A percentile compares a stretch with the other conserved stretches of the same genome.
Evolutionary conservation across 2,329 filamentous ascomycete species (phyloP).

Genomic region (Botrytis deweyae): DNA sequence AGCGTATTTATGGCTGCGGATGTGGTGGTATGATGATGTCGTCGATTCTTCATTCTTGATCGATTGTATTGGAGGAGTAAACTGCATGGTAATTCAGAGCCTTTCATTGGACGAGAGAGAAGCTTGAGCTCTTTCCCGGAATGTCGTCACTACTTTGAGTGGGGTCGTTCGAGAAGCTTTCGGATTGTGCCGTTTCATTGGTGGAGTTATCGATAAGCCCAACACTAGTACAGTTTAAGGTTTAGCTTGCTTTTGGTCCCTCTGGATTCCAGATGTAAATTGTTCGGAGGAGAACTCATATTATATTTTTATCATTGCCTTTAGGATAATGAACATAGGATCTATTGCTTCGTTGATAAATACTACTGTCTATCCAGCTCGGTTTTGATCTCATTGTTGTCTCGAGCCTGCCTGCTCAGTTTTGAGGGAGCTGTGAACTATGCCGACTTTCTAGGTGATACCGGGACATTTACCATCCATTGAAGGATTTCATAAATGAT

Average conservation of each 20-base stretch:
- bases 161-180: background rate
- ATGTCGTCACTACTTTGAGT: background rate
- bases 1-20: background rate
- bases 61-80: background rate
- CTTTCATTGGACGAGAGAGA: background rate
- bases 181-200: background rate
- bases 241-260: background rate
- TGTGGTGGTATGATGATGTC: constrained; percentile 17
- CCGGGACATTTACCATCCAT: constrained; percentile 38
- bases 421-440: background rate
- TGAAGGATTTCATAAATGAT: constrained; percentile 38
- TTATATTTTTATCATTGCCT: background rate
- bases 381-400: background rate
- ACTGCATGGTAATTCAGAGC: constrained; percentile 13
- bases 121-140: background rate
- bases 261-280: background rate
- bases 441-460: constrained; percentile 20
- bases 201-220: background rate
- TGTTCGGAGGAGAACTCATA: background rate
- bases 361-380: background rate
- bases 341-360: background rate
- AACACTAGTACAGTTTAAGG: background rate
- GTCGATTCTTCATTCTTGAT: background rate
- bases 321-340: background rate
- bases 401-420: background rate